A percentile compares a stretch with the other conserved stretches of the same genome.
Conservation (phyloP, 805 yeast species). For the Kurtzmaniella fragi region DNA sequence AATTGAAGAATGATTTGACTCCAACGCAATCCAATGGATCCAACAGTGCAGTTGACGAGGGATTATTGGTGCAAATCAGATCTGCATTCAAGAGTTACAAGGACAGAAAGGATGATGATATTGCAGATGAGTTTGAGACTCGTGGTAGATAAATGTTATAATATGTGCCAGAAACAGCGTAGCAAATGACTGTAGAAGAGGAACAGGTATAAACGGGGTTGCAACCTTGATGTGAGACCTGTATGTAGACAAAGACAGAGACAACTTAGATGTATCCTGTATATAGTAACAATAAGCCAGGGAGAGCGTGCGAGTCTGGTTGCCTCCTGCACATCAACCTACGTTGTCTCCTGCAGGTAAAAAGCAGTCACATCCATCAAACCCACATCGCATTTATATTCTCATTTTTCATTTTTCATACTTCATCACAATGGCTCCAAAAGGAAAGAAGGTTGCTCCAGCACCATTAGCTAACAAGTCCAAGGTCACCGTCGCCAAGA, state of each 20-base stretch:
- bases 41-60: conserved; percentile 23
- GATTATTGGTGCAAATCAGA: conserved; percentile 30
- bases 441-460: conserved; percentile 87
- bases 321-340: background rate
- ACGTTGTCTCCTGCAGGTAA: background rate
- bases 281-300: no score
- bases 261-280: no score
- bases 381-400: no score
- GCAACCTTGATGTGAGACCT: no score
- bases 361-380: background rate
- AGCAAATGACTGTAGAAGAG: background rate
- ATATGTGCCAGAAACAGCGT: background rate
- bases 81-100: conserved; percentile 31
- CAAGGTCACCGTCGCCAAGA: conserved; percentile 38
- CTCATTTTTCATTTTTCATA: background rate
- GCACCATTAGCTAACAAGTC: conserved; percentile 89
- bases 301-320: no score
- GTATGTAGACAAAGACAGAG: no score
- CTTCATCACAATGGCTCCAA: conserved; percentile 31
- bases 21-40: conserved; percentile 19
- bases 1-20: conserved; percentile 8
- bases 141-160: conserved; percentile 10
- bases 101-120: conserved; percentile 30
- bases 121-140: conserved; percentile 58
- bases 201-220: background rate